Base-by-base conservation (phyloP, 495 filamentous ascomycete species). In the Physcia stellaris region DNA sequence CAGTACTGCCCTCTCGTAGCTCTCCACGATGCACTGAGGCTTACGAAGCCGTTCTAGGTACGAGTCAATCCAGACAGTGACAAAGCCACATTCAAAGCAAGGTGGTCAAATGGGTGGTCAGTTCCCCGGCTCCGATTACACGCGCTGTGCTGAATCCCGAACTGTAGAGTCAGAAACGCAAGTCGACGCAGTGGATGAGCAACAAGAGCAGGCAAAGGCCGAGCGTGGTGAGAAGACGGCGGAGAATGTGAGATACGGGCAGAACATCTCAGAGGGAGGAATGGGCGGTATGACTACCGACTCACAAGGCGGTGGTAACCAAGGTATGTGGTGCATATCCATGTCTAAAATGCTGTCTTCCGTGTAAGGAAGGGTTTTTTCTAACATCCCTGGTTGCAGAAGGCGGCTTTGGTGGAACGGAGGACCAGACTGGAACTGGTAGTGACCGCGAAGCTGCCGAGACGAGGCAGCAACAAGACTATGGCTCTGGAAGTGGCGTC, bases 71-170 rank as follows among this genome's bases (percentile, higher is more conserved):
- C 49, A 62, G 10, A 60, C 56, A 18, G 62, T 65, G 27, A 68
- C 59, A 2, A 39, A 64, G 22, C 59, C 64, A 1, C 68, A 69
- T 26, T 45, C 56, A 0, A 81, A 75, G 43, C 56, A 67, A 44
- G 63, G 60, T 13, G 78, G 78, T 18, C 75, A 80, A 49, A 47
- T 80, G 30, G 70, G 71, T 24, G 56, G 75, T 77, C 53, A 40
- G 53, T 45, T 18, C 33, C 39, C 27, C 22, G 4, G 21, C 37
- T 15, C n/a, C n/a, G n/a, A n/a, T n/a, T n/a, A n/a, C n/a, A n/a
- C n/a, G n/a, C n/a, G 12, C 20, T 18, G 15, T 3, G n/a, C 35
- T 26, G 4, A 26, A 3, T 6, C 13, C 4, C n/a, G 22, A 23
- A n/a, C n/a, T 24, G 17, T 18, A 37, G 35, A 37, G 19, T 4